Conservation (phyloP, 1,284 basidiomycete species). For the Tetrapyrgos nigripes region DNA sequence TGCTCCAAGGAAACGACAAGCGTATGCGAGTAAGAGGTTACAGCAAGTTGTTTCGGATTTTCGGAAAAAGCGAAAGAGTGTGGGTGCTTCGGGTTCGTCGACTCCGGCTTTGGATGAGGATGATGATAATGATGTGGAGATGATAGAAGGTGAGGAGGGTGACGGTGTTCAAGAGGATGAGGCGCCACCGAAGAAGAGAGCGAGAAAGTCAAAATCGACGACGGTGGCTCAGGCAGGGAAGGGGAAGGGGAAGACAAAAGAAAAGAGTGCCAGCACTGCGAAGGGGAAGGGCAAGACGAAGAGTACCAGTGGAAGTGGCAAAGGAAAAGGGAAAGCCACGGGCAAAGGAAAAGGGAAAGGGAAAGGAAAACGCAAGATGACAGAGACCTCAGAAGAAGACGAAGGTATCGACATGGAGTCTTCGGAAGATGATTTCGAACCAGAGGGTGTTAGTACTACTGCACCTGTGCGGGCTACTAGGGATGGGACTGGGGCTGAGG, state of each 20-base stretch:
- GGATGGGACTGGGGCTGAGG: neutral
- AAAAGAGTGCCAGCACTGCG: neutral
- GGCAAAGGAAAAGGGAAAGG: constrained; percentile 1
- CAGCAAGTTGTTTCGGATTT: constrained; percentile 91
- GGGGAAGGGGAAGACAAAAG: neutral
- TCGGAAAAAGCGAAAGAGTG: constrained; percentile 46
- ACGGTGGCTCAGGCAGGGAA: constrained; percentile 17
- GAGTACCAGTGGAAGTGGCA: neutral
- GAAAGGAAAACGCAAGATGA: constrained; percentile 4
- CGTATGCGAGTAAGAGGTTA: constrained; percentile 85
- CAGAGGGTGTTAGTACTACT: neutral
- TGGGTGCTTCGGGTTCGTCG: neutral
- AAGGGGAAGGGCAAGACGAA: constrained; percentile 7
- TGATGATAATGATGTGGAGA: constrained; percentile 25
- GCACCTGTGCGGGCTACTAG: neutral
- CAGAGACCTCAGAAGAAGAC: constrained; percentile 14
- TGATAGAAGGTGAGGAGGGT: constrained; percentile 25
- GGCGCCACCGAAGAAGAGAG: constrained; percentile 12
- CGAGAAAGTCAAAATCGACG: constrained; percentile 1
- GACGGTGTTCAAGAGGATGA: constrained; percentile 23
- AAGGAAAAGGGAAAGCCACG: constrained; percentile 9
- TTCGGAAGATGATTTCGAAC: neutral
- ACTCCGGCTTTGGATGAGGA: constrained; percentile 20
- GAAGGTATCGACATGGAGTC: neutral
- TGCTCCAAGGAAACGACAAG: constrained; percentile 81